These are phyloP conservation scores for Sphenostylis stenocarpa DNA, from an alignment of 306 rosid species.

Conservation along the genomic window DNA sequence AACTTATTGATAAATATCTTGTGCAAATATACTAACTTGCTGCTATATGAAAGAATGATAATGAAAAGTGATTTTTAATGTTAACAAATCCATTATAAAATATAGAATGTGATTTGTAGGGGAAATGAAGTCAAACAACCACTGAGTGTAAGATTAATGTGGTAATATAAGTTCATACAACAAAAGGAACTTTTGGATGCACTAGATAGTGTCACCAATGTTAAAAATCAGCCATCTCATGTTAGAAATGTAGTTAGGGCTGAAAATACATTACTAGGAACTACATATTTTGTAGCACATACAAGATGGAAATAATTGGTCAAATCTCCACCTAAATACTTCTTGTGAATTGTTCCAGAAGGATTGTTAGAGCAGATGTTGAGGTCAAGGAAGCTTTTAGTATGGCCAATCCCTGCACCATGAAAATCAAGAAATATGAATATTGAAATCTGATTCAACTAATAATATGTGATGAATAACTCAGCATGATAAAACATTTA, in stretches of 20 bases:
- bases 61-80: too few species aligned
- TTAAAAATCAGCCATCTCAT: background rate
- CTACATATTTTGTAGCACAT: background rate
- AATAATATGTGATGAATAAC: background rate
- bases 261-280: too few species aligned
- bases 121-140: too few species aligned
- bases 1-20: too few species aligned
- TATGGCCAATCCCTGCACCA: background rate
- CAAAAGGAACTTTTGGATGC: background rate
- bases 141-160: too few species aligned
- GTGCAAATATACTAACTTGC: too few species aligned
- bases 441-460: background rate
- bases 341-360: background rate
- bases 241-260: background rate
- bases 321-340: background rate
- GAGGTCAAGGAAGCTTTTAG: slow-evolving; percentile 10
- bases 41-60: too few species aligned
- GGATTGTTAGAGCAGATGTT: background rate
- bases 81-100: too few species aligned
- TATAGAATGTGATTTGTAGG: too few species aligned
- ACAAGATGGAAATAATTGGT: background rate
- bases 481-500: background rate
- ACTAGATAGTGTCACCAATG: background rate
- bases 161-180: too few species aligned
- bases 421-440: background rate